Percentiles rank a stretch among this genome's conserved stretches.
Conservation (phyloP, 2,329 filamentous ascomycete genomes). For the Diaporthe sp. region DNA sequence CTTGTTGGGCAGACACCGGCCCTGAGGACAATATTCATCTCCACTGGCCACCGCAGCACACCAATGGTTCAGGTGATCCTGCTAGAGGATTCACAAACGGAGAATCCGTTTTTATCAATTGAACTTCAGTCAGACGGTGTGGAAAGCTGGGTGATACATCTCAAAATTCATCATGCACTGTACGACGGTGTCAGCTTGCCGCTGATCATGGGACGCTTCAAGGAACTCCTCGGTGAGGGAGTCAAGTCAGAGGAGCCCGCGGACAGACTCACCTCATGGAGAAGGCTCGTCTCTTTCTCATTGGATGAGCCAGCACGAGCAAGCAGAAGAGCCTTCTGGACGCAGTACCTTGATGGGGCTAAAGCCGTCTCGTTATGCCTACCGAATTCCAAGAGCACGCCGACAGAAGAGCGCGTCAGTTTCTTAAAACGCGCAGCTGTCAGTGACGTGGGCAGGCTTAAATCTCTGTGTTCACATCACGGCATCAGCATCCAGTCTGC, state of each 20-base stretch:
- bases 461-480: constrained; percentile 53
- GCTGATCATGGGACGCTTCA: constrained; percentile 65
- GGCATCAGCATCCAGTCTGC: constrained; percentile 80
- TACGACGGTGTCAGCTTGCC: constrained; percentile 89
- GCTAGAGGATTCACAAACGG: neutral
- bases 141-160: constrained; percentile 54
- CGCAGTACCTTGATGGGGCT: constrained; percentile 51
- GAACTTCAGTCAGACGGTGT: constrained; percentile 39
- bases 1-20: constrained; percentile 71
- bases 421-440: constrained; percentile 65
- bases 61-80: constrained; percentile 77
- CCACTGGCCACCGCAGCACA: constrained; percentile 58
- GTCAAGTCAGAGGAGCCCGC: too few species aligned
- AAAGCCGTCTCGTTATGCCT: constrained; percentile 41
- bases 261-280: constrained; percentile 45
- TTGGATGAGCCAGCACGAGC: constrained; percentile 21
- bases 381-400: neutral
- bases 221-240: constrained; percentile 41
- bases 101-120: constrained; percentile 45
- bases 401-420: constrained; percentile 22
- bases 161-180: constrained; percentile 85
- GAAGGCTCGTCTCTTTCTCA: constrained; percentile 41
- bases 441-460: constrained; percentile 55
- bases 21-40: constrained; percentile 76
- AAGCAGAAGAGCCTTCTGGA: constrained; percentile 57